Evolutionary conservation across 2,329 filamentous ascomycete species (phyloP), one percentile per base, ranked within the genome.

Genomic region (Claviceps pusilla): DNA sequence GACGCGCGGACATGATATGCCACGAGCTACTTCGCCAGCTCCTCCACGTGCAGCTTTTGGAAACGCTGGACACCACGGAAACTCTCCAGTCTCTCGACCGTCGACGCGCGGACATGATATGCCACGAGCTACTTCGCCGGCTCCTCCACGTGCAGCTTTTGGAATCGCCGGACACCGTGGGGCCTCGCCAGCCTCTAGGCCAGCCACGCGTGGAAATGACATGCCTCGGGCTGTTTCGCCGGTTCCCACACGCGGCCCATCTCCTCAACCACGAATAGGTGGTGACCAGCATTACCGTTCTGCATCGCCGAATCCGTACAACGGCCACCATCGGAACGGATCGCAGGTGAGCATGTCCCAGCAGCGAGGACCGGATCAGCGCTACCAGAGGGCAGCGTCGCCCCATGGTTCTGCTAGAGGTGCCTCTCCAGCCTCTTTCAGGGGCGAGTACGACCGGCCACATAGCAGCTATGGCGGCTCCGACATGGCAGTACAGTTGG

Each of bases 401-500:
- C 73, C 77, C 0, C 72, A 72, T 58, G 73, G 74, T 33, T 68
- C 71, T 50, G 66, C 70, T 6, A 67, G 76, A 39, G 67, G 72
- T 1, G 69, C 71, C 0, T 79, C 77, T 5, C 77, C 77, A 14
- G 66, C 73, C 4, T 66, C 76, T 16, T 75, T 73, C 60, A 42
- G 55, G 14, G 62, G 70, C 37, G 69, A 78, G 61, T 70, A 75
- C 55, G 68, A 69, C 54, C 70, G 77, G 7, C 77, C 78, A 4
- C 68, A 69, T 54, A 79, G 77, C 63, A 77, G 73, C 57, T 74
- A 76, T 65, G 57, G 69, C 54, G 67, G 67, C 57, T 68, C 72
- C 54, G 79, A 76, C 19, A 86, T 87, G 82, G 79, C 84, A 42
- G 73, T 88, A 55, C 84, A 88, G 67, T 73, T 88, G 37, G 82